Evolutionary conservation across 169 alveolate species (phyloP).

Genomic region (Plasmodium coatneyi): DNA sequence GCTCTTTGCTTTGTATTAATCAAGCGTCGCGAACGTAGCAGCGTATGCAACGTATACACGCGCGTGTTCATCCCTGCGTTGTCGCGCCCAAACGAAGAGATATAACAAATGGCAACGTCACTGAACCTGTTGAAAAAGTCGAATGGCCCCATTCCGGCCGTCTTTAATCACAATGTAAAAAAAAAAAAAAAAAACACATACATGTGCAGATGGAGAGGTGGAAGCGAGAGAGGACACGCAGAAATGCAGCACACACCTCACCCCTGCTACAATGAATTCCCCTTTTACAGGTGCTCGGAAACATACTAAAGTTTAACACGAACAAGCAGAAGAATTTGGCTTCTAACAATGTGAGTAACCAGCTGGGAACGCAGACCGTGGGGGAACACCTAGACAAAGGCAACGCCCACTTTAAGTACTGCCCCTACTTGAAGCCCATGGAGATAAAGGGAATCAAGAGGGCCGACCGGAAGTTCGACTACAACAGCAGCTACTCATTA

Average conservation of each 20-base stretch:
- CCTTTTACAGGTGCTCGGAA: slow-evolving; percentile 40
- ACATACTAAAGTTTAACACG: slow-evolving; percentile 31
- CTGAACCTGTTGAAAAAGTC: slow-evolving; percentile 14
- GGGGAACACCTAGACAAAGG: slow-evolving; percentile 19
- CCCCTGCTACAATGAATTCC: background rate
- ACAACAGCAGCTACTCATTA: slow-evolving; percentile 52
- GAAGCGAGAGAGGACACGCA: background rate
- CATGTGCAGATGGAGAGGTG: background rate
- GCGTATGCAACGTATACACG: background rate
- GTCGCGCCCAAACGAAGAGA: background rate
- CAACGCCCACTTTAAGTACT: slow-evolving; percentile 47
- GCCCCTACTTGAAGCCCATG: slow-evolving; percentile 76
- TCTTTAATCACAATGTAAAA: slow-evolving; percentile 38
- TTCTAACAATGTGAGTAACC: background rate
- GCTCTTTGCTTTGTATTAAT: background rate
- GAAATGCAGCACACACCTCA: background rate
- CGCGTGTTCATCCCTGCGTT: background rate
- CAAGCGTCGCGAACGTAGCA: background rate
- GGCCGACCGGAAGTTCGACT: slow-evolving; percentile 84
- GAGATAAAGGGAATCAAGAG: slow-evolving; percentile 85
- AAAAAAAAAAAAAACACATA: background rate
- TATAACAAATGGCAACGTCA: slow-evolving; percentile 25
- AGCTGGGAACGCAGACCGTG: background rate
- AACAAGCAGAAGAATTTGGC: slow-evolving; percentile 2
- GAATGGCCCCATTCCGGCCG: slow-evolving; percentile 1